phyloP scores from a whole-genome alignment of 441 rosid species.

The Syzygium syzygioides region DNA sequence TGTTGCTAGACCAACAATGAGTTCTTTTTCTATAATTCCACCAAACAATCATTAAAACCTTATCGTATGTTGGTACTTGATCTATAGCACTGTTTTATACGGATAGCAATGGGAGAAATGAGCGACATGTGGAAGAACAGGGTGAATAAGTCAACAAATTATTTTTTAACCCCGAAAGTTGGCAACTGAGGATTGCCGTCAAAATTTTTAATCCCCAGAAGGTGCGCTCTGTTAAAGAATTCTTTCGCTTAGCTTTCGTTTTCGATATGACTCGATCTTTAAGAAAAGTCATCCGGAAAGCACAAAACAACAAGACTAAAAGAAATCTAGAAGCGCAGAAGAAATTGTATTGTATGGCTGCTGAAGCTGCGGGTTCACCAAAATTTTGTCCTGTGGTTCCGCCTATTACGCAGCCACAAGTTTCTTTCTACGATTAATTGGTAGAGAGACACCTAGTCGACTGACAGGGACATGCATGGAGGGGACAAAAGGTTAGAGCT shows the following conservation, averaged over 20 bases:
- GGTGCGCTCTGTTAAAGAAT: neutral
- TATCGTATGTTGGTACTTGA: neutral
- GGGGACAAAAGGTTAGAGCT: neutral
- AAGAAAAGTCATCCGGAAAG: neutral
- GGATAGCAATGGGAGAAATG: neutral
- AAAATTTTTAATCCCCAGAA: neutral
- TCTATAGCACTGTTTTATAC: neutral
- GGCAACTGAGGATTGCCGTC: neutral
- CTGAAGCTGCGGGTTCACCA: neutral
- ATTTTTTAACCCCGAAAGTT: neutral
- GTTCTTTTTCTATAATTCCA: neutral
- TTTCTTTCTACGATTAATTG: neutral
- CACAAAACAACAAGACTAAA: neutral
- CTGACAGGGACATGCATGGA: neutral
- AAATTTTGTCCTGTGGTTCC: neutral
- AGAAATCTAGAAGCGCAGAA: neutral
- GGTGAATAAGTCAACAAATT: neutral
- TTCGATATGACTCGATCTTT: neutral
- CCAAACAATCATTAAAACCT: neutral
- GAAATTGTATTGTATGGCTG: neutral
- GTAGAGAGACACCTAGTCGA: neutral
- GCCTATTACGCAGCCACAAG: neutral
- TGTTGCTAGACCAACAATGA: neutral
- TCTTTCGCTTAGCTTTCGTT: neutral
- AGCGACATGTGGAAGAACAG: neutral